These are phyloP conservation scores for Candida sp. DNA, from an alignment of 1,139 yeast genomes.

Conservation along the genomic window DNA sequence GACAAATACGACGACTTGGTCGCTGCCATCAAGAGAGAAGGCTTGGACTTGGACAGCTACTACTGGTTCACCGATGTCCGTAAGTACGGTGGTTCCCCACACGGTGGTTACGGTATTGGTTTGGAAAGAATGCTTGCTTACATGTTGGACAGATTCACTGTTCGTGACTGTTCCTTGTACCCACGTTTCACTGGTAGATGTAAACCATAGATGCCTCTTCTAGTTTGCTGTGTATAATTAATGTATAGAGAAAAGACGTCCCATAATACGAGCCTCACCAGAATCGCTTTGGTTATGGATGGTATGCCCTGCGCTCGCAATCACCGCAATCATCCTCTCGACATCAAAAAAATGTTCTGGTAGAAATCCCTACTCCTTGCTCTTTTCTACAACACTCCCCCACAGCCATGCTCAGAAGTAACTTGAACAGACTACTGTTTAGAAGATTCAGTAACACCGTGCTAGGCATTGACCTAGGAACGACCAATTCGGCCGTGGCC, in stretches of 20 bases:
- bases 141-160: constrained; percentile 97
- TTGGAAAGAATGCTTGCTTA: constrained; percentile 98
- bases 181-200: constrained; percentile 99
- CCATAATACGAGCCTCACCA: background rate
- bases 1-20: constrained; percentile 78
- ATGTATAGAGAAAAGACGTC: background rate
- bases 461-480: constrained; percentile 80
- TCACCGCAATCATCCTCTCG: background rate
- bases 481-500: constrained; percentile 85
- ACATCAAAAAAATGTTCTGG: background rate
- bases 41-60: constrained; percentile 76
- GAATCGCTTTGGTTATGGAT: no score
- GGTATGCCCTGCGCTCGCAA: no score
- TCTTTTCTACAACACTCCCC: background rate
- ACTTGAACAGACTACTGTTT: background rate
- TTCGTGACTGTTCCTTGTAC: constrained; percentile 96
- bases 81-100: constrained; percentile 97
- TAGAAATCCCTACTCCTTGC: background rate
- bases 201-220: constrained; percentile 64
- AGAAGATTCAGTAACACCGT: constrained; percentile 36
- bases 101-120: constrained; percentile 99
- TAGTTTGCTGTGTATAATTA: no score
- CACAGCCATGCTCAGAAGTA: constrained; percentile 1
- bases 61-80: constrained; percentile 98
- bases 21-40: constrained; percentile 93